phyloP scores from a whole-genome alignment of 371 early-diverging fungal genomes.

The Zopfochytrium polystomum region DNA sequence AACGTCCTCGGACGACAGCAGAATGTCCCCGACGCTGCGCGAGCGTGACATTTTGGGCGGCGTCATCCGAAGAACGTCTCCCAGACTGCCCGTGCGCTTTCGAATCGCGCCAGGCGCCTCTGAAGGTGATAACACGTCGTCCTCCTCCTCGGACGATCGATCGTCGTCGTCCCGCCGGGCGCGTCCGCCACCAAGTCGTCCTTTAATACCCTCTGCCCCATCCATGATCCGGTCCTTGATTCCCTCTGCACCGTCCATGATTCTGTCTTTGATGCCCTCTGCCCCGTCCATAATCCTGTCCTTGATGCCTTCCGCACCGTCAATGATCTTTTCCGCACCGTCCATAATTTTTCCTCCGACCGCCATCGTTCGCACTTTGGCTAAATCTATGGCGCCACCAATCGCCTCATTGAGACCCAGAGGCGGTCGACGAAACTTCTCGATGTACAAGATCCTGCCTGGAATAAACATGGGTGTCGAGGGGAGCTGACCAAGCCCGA shows the following conservation, averaged over 20 bases:
- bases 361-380: conserved; percentile 11
- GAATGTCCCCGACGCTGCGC: too few species aligned
- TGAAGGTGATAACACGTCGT: too few species aligned
- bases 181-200: neutral
- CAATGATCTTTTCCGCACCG: conserved; percentile 27
- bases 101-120: too few species aligned
- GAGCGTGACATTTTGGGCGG: too few species aligned
- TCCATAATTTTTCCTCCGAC: conserved; percentile 16
- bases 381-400: conserved; percentile 15
- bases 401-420: conserved; percentile 20
- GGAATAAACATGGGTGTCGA: conserved; percentile 34
- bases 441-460: conserved; percentile 39
- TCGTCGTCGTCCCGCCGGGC: too few species aligned
- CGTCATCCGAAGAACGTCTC: too few species aligned
- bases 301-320: conserved; percentile 23
- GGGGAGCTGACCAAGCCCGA: too few species aligned
- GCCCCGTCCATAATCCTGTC: conserved; percentile 14
- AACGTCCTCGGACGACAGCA: too few species aligned
- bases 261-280: conserved; percentile 4
- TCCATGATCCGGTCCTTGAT: neutral
- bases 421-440: conserved; percentile 35
- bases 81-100: conserved; percentile 9
- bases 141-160: too few species aligned
- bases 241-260: conserved; percentile 2
- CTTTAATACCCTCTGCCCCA: too few species aligned